These are phyloP conservation scores for Phaffomyces thermotolerans DNA, from an alignment of 805 yeast genomes.

Conservation along the genomic window DNA sequence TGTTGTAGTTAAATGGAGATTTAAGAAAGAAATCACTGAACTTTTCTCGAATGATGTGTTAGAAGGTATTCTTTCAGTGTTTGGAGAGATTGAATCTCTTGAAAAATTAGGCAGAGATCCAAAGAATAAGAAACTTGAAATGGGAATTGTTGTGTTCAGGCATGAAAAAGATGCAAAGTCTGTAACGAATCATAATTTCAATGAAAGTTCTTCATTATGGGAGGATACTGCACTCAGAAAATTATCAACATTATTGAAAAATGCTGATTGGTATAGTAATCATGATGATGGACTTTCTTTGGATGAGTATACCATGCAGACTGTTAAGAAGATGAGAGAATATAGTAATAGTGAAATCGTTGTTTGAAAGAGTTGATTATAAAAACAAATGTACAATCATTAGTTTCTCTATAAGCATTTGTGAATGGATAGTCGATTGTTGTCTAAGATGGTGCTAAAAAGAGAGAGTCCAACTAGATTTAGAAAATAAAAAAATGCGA, in stretches of 20 bases:
- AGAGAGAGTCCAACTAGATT: too few species aligned
- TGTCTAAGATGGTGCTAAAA: too few species aligned
- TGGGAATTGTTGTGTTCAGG: constrained; percentile 13
- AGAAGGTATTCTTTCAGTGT: constrained; percentile 17
- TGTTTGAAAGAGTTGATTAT: too few species aligned
- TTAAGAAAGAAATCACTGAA: constrained; percentile 16
- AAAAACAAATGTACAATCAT: too few species aligned
- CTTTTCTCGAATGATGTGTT: constrained; percentile 18
- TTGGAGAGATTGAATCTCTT: constrained; percentile 16
- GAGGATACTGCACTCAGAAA: constrained; percentile 16
- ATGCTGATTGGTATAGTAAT: constrained; percentile 12
- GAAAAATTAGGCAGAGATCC: constrained; percentile 10
- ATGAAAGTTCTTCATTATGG: constrained; percentile 14
- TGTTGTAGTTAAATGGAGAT: constrained; percentile 19
- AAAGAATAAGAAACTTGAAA: constrained; percentile 11
- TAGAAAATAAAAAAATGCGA: constrained; percentile 31
- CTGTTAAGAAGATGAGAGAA: constrained; percentile 9
- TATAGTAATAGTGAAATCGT: not conserved
- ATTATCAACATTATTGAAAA: constrained; percentile 17
- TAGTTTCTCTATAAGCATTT: too few species aligned
- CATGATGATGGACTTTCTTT: constrained; percentile 9
- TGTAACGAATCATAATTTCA: constrained; percentile 13
- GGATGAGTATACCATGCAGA: constrained; percentile 12
- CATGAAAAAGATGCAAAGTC: constrained; percentile 5
- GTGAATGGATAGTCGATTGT: too few species aligned